Base-by-base conservation (phyloP, 176 grass and related monocot genomes). In the Aegilops umbellulata region DNA sequence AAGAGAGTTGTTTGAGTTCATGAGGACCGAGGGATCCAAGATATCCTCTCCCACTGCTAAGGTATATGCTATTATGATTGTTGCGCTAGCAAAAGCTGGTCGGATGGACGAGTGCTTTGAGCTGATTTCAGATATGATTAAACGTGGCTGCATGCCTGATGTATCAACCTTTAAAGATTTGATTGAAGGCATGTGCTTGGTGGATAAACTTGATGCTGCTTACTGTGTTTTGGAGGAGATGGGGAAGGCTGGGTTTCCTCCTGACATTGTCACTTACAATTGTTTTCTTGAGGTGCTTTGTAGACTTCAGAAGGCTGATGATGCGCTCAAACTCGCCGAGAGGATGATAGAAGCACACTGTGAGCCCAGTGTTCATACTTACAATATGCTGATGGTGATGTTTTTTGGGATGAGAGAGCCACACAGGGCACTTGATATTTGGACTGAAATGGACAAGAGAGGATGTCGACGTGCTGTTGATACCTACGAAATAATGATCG, bases 251-350 rank as follows among this genome's bases (percentile, higher is more conserved):
- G 97, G 93, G 51, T 98, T 95, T 86, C 90, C 91, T 47, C 88
- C 92, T 63, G 97, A 98, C 72, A 95, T 98, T 79, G 91, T 98
- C 31, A 98, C 94, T 27, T 98, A 98, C 82, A 98, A 95, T 57
- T 95, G 97, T 86, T 98, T 98, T 79, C 77, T 98, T 46, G 92
- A 92, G 85, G 94, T 99, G 19, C 94, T 99, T 61, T 99, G 97
- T 63, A 80, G 90, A 74, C 91, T 96, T 31, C 87, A 79, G 80
- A 94, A 94, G 87, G 86, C 84, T 19, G 86, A 90, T 65, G 90
- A 94, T 61, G 90, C 92, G 5, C 73, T 92, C 16, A 51, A 68
- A 46, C 87, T 95, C 11, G 95, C 94, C 35, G 87, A 98, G 10
- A 94, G 73, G 78, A 98, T 98, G 86, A 92, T 98, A 89, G 82